Conservation (phyloP, 306 rosid genomes). For the Rosa chinensis region DNA sequence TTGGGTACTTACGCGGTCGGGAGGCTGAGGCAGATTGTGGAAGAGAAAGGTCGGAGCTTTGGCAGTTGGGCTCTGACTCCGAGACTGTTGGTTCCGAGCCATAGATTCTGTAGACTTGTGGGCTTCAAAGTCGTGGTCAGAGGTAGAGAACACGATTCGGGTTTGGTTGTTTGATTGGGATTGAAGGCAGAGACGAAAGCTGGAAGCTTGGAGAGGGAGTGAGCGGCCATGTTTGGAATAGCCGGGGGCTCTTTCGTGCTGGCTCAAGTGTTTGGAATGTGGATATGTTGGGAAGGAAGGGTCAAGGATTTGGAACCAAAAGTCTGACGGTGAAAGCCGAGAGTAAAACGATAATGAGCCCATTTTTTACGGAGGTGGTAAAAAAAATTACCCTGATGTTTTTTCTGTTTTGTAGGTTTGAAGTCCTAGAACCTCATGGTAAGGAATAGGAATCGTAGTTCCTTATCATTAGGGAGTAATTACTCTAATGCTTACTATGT, state of each 20-base stretch:
- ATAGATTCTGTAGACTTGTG: conserved; percentile 29
- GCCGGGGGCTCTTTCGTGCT: neutral
- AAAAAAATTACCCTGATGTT: too few relatives aligned
- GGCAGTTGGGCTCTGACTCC: conserved; percentile 30
- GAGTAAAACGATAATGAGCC: too few relatives aligned
- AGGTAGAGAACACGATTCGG: conserved; percentile 10
- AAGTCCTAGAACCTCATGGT: too few relatives aligned
- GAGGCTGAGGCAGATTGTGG: conserved; percentile 57
- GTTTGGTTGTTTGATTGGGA: conserved; percentile 16
- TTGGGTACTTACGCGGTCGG: conserved; percentile 59
- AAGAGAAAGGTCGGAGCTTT: conserved; percentile 38
- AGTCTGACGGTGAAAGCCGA: too few relatives aligned
- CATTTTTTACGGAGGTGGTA: too few relatives aligned
- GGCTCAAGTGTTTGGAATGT: neutral
- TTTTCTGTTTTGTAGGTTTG: too few relatives aligned
- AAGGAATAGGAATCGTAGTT: too few relatives aligned
- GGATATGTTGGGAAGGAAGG: conserved; percentile 6
- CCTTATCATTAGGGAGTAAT: too few relatives aligned
- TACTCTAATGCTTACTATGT: too few relatives aligned
- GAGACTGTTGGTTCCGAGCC: conserved; percentile 27
- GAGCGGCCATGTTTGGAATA: conserved; percentile 27
- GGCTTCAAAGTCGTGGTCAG: conserved; percentile 18
- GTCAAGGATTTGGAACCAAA: too few relatives aligned
- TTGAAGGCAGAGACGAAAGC: conserved; percentile 15
- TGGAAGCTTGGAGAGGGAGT: conserved; percentile 36